These are phyloP conservation scores for Boletus tomentosulus DNA, from an alignment of 768 basidiomycete species.

Conservation along the genomic window DNA sequence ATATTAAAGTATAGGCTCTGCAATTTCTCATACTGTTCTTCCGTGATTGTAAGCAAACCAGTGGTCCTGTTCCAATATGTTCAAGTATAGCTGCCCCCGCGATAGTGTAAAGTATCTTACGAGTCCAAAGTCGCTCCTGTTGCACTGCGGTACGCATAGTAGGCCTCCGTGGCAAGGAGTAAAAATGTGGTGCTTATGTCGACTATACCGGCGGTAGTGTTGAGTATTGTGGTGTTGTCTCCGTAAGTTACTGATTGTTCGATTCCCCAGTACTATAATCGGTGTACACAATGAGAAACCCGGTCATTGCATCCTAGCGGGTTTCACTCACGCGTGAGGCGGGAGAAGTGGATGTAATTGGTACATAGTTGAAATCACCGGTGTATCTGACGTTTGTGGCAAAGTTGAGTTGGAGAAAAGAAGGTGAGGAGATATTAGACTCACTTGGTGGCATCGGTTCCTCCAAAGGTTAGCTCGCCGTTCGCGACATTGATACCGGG, in stretches of 20 bases:
- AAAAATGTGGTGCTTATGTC: conserved; percentile 54
- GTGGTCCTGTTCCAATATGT: conserved; percentile 36
- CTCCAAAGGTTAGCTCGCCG: conserved; percentile 56
- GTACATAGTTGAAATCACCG: conserved; percentile 34
- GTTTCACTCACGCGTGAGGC: conserved; percentile 31
- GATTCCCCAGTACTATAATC: conserved; percentile 44
- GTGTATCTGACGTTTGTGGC: conserved; percentile 23
- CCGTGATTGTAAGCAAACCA: conserved; percentile 52
- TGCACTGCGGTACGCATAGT: conserved; percentile 49
- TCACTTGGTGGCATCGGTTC: conserved; percentile 45
- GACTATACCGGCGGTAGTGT: conserved; percentile 43
- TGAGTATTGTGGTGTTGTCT: conserved; percentile 28
- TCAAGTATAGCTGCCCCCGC: background rate
- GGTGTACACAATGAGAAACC: background rate
- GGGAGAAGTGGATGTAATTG: conserved; percentile 44
- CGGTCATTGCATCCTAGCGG: background rate
- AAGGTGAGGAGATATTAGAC: background rate
- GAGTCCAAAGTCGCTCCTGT: conserved; percentile 51
- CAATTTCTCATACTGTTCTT: conserved; percentile 44
- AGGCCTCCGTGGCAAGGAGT: conserved; percentile 56
- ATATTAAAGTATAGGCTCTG: conserved; percentile 53
- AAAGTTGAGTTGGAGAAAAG: background rate
- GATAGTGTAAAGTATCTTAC: conserved; percentile 26
- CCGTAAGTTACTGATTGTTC: conserved; percentile 38
- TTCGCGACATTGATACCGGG: conserved; percentile 36